Evolutionary conservation across 805 yeast genomes (phyloP).

Genomic region (Jamesozyma lodderae): DNA sequence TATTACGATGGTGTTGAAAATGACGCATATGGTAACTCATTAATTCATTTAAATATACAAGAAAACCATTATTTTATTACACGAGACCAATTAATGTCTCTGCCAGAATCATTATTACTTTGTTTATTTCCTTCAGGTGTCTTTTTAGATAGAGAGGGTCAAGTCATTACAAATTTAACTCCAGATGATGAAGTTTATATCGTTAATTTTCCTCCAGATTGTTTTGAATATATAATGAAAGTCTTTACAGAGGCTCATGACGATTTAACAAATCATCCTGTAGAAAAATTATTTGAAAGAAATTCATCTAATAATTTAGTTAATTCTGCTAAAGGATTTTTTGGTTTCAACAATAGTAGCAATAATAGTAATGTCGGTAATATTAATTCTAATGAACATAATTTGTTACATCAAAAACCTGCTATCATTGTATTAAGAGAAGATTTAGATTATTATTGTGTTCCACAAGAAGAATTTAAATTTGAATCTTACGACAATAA

Average conservation of each 20-base stretch:
- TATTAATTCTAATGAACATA: constrained; percentile 46
- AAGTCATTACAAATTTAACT: constrained; percentile 67
- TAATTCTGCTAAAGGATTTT: constrained; percentile 24
- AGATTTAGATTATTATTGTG: constrained; percentile 87
- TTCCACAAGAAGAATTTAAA: constrained; percentile 39
- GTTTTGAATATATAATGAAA: constrained; percentile 75
- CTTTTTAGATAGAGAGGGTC: constrained; percentile 66
- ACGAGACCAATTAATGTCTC: constrained; percentile 79
- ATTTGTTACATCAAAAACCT: constrained; percentile 69
- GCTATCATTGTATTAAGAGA: constrained; percentile 87
- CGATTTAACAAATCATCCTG: constrained; percentile 38
- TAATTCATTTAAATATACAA: constrained; percentile 68
- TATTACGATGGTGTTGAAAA: constrained; percentile 15
- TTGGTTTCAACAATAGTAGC: constrained; percentile 8
- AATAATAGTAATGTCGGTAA: constrained; percentile 3
- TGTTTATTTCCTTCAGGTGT: constrained; percentile 90
- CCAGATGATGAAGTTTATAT: constrained; percentile 75
- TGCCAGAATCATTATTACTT: constrained; percentile 82
- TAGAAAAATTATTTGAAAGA: constrained; percentile 32
- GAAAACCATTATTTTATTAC: constrained; percentile 68
- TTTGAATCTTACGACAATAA: constrained; percentile 35
- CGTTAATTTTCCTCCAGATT: constrained; percentile 68
- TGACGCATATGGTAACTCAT: constrained; percentile 40
- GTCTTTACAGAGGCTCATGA: constrained; percentile 62
- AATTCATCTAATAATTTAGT: constrained; percentile 8